Conservation (phyloP, 805 yeast genomes). For the Schizosaccharomyces japonicus region DNA sequence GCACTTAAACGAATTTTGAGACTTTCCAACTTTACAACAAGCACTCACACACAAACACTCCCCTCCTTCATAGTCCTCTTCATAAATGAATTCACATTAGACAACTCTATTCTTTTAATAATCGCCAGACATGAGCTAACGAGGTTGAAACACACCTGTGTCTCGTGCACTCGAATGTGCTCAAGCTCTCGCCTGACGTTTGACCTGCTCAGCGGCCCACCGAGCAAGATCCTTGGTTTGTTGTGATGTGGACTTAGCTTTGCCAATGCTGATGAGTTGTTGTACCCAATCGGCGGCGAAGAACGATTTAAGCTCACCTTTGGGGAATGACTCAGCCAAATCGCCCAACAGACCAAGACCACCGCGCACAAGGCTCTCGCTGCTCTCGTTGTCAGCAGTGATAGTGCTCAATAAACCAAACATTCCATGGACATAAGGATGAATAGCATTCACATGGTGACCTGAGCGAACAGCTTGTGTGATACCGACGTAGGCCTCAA, state of each 20-base stretch:
- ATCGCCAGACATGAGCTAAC: no score
- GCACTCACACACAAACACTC: no score
- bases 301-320: constrained; percentile 44
- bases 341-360: constrained; percentile 86
- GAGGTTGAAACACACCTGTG: no score
- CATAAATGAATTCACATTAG: no score
- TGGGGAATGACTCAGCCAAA: constrained; percentile 62
- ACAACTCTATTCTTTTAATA: no score
- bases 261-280: constrained; percentile 48
- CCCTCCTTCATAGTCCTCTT: no score
- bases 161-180: no score
- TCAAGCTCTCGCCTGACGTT: constrained; percentile 2
- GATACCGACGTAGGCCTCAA: constrained; percentile 88
- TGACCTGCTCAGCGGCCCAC: constrained; percentile 73
- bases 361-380: constrained; percentile 54
- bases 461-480: constrained; percentile 38
- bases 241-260: constrained; percentile 33
- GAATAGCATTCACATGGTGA: constrained; percentile 28
- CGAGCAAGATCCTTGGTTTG: constrained; percentile 75
- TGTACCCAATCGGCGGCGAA: constrained; percentile 60
- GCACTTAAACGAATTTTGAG: no score
- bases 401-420: constrained; percentile 43
- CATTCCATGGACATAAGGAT: constrained; percentile 42
- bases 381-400: constrained; percentile 31
- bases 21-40: no score